phyloP scores from a whole-genome alignment of 345 rosid species.

The Murraya paniculata region DNA sequence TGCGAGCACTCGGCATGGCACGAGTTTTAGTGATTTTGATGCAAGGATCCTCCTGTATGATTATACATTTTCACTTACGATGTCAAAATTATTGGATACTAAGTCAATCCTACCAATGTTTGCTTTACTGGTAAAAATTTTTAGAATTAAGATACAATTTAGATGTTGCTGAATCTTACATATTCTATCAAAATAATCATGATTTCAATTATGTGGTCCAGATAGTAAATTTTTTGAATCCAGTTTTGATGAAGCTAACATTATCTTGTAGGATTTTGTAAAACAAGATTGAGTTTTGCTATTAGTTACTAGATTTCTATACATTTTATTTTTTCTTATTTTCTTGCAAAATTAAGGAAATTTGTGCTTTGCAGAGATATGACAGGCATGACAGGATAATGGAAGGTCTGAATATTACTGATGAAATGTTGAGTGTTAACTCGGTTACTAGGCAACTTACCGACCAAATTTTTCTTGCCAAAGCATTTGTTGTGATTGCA shows the following conservation, averaged over 20 bases:
- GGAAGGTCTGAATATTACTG: constrained; percentile 74
- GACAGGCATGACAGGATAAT: constrained; percentile 46
- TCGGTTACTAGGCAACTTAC: constrained; percentile 82
- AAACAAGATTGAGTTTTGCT: constrained; percentile 4
- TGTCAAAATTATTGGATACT: not conserved
- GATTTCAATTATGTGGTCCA: not conserved
- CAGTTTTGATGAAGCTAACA: not conserved
- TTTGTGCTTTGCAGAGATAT: constrained; percentile 40
- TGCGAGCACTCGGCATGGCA: not conserved
- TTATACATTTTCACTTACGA: not conserved
- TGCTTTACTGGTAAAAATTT: not conserved
- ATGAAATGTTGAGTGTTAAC: constrained; percentile 72
- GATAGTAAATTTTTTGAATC: not conserved
- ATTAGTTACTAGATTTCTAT: not conserved
- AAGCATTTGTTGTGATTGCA: constrained; percentile 85
- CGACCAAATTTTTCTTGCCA: constrained; percentile 89
- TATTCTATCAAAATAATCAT: not conserved
- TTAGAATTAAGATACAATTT: not conserved
- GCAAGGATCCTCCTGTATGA: not conserved
- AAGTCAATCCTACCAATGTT: not conserved
- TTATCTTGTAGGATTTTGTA: not conserved
- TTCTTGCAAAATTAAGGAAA: not conserved
- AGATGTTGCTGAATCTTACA: not conserved
- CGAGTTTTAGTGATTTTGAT: not conserved
- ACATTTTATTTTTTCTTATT: not conserved